These are phyloP conservation scores for Theobroma cacao DNA, from an alignment of 345 rosid genomes.

Conservation along the genomic window DNA sequence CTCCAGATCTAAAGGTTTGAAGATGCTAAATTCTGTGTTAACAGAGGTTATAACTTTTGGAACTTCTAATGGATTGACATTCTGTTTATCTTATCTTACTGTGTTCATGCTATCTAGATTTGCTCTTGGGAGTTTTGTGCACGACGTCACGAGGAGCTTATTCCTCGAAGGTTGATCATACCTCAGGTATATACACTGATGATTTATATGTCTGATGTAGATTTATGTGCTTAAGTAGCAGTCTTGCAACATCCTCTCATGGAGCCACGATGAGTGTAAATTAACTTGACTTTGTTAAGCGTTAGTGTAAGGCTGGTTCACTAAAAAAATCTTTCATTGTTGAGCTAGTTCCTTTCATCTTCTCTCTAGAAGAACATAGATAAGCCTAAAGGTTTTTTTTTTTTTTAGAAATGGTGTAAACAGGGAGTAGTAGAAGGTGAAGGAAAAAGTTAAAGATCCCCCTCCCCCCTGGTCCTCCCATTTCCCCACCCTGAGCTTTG, in stretches of 20 bases:
- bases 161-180: constrained; percentile 63
- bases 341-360: neutral
- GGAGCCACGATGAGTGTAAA: neutral
- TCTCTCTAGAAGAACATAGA: neutral
- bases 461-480: neutral
- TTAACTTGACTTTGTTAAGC: neutral
- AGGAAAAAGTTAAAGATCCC: neutral
- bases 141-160: constrained; percentile 73
- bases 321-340: neutral
- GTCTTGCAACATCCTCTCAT: neutral
- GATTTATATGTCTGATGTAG: neutral
- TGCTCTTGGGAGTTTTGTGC: constrained; percentile 87
- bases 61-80: constrained; percentile 7
- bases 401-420: neutral
- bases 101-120: constrained; percentile 36
- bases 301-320: neutral
- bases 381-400: neutral
- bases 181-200: constrained; percentile 48
- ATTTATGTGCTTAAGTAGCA: neutral
- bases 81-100: constrained; percentile 7
- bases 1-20: constrained; percentile 66
- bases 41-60: neutral
- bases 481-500: neutral
- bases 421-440: neutral
- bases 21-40: constrained; percentile 9